phyloP scores from a whole-genome alignment of 768 basidiomycete species.

The Lactarius vividus region DNA sequence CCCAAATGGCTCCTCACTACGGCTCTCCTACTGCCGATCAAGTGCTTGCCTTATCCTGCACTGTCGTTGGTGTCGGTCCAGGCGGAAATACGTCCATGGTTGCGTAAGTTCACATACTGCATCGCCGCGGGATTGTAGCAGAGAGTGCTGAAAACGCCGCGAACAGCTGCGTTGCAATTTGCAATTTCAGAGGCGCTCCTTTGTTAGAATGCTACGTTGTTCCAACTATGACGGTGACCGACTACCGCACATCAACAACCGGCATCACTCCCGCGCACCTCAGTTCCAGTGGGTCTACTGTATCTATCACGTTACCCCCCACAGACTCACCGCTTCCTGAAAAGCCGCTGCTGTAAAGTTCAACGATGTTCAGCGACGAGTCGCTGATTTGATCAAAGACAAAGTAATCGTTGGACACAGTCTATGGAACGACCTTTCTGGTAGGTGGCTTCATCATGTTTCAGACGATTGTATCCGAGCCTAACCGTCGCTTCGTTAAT shows the following conservation, averaged over 20 bases:
- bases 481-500: slow-evolving; percentile 25
- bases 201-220: slow-evolving; percentile 64
- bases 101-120: slow-evolving; percentile 51
- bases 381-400: slow-evolving; percentile 63
- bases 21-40: slow-evolving; percentile 39
- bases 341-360: slow-evolving; percentile 56
- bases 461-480: neutral
- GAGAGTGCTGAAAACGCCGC: neutral
- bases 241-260: slow-evolving; percentile 68
- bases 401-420: slow-evolving; percentile 75
- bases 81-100: slow-evolving; percentile 81
- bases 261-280: slow-evolving; percentile 48
- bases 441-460: slow-evolving; percentile 38
- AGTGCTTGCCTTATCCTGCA: slow-evolving; percentile 56
- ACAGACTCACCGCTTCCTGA: neutral
- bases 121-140: slow-evolving; percentile 5
- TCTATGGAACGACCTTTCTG: slow-evolving; percentile 79
- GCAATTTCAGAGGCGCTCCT: slow-evolving; percentile 46
- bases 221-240: slow-evolving; percentile 66
- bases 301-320: neutral
- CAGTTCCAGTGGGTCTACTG: slow-evolving; percentile 36
- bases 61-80: slow-evolving; percentile 68
- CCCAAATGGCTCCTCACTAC: slow-evolving; percentile 31
- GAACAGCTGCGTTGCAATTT: slow-evolving; percentile 43
- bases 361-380: slow-evolving; percentile 58